Conservation (phyloP, 768 basidiomycete species). For the Rhodotorula toruloides region DNA sequence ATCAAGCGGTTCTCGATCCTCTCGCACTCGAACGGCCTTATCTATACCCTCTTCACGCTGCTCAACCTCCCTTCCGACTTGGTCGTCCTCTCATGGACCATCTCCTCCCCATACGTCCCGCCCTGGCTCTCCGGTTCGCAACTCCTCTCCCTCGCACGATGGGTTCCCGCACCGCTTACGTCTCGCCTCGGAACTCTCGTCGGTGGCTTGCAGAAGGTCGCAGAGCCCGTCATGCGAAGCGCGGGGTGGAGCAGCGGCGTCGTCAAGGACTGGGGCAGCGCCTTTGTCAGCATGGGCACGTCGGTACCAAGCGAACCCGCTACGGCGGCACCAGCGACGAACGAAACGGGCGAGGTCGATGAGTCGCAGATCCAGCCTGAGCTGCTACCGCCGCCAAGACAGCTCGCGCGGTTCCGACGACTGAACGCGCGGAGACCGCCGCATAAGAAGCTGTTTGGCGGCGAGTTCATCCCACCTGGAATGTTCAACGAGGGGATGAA, state of each 20-base stretch:
- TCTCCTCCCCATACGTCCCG: constrained; percentile 24
- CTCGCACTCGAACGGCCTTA: constrained; percentile 28
- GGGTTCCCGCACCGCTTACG: neutral
- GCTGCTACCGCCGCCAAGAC: neutral
- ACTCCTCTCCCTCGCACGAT: constrained; percentile 8
- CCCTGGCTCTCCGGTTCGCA: constrained; percentile 7
- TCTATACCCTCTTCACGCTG: constrained; percentile 25
- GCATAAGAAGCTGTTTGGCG: constrained; percentile 12
- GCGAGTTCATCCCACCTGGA: neutral
- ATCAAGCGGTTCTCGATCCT: neutral
- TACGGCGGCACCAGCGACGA: neutral
- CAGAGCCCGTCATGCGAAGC: neutral
- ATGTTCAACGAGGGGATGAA: constrained; percentile 4
- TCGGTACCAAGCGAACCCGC: neutral
- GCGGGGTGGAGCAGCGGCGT: neutral
- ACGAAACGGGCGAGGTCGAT: neutral
- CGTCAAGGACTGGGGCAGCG: neutral
- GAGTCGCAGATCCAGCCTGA: neutral
- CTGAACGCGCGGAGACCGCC: neutral
- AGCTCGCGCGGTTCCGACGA: neutral
- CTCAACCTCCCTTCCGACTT: neutral
- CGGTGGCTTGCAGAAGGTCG: neutral
- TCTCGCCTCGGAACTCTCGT: neutral
- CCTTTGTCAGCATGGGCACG: neutral
- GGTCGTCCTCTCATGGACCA: constrained; percentile 2